These are phyloP conservation scores for Claviceps sp. DNA, from an alignment of 2,329 filamentous ascomycete genomes.

Conservation along the genomic window DNA sequence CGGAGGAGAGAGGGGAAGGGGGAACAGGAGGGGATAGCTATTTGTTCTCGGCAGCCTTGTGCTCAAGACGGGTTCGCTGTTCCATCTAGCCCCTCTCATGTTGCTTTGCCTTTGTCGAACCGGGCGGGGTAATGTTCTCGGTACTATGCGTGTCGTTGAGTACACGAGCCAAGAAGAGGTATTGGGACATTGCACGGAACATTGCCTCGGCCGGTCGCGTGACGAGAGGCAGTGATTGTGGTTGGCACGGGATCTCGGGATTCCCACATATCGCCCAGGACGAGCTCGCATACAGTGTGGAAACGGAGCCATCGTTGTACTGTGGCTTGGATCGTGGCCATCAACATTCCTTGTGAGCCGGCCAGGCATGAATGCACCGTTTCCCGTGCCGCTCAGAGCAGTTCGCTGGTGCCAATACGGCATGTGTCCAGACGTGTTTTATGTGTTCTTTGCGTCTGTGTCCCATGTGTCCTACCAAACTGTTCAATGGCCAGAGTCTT, in stretches of 20 bases:
- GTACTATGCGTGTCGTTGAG: conserved; percentile 9
- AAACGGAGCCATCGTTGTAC: not conserved
- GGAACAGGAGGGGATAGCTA: conserved; percentile 16
- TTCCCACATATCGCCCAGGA: not conserved
- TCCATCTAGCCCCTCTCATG: conserved; percentile 8
- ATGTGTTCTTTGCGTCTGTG: no score
- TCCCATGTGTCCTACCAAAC: no score
- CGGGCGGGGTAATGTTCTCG: conserved; percentile 31
- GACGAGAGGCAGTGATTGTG: conserved; percentile 2
- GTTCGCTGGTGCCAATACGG: no score
- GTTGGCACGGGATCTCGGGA: not conserved
- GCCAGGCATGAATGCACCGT: not conserved
- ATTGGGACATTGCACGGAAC: conserved; percentile 5
- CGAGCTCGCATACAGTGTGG: not conserved
- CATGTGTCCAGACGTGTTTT: no score
- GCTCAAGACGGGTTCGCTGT: conserved; percentile 5
- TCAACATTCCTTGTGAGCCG: not conserved
- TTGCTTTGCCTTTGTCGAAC: conserved; percentile 25
- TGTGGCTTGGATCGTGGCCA: not conserved
- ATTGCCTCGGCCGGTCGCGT: conserved; percentile 9
- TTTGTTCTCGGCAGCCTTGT: conserved; percentile 18
- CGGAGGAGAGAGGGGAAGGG: conserved; percentile 10
- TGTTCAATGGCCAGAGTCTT: no score
- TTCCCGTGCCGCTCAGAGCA: not conserved
- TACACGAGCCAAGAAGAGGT: not conserved